Evolutionary conservation across 2,329 filamentous ascomycete genomes (phyloP).

Genomic region (Simplicillium aogashimaense): DNA sequence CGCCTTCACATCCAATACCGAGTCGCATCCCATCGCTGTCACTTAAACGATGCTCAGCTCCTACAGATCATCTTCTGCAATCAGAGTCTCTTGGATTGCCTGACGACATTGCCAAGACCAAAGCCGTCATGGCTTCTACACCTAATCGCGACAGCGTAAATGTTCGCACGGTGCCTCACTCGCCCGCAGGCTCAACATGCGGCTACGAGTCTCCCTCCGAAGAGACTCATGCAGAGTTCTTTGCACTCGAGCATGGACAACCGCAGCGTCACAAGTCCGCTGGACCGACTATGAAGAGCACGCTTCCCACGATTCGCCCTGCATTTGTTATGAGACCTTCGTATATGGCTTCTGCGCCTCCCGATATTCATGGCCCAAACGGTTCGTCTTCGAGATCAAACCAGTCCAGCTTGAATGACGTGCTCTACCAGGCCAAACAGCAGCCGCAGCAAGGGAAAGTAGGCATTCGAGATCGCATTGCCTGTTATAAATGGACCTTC

Average conservation of each 20-base stretch:
- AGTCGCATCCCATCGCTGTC: too few relatives aligned
- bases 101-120: too few relatives aligned
- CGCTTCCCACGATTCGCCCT: slow-evolving; percentile 5
- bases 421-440: slow-evolving; percentile 21
- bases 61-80: too few relatives aligned
- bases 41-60: too few relatives aligned
- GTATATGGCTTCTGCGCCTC: slow-evolving; percentile 1
- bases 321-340: slow-evolving; percentile 6
- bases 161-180: too few relatives aligned
- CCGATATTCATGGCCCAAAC: neutral
- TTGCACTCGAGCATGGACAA: slow-evolving; percentile 9
- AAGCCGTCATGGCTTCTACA: too few relatives aligned
- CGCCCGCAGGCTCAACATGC: slow-evolving; percentile 2
- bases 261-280: neutral
- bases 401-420: slow-evolving; percentile 20
- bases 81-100: too few relatives aligned
- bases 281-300: neutral
- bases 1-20: too few relatives aligned
- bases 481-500: slow-evolving; percentile 60
- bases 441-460: slow-evolving; percentile 18
- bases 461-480: slow-evolving; percentile 38
- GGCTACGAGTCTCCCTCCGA: slow-evolving; percentile 29
- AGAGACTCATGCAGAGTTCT: slow-evolving; percentile 18
- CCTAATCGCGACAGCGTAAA: too few relatives aligned
- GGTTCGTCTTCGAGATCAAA: slow-evolving; percentile 8